phyloP scores from a whole-genome alignment of 2,329 filamentous ascomycete genomes.

The Reticulascus tulasneorum region DNA sequence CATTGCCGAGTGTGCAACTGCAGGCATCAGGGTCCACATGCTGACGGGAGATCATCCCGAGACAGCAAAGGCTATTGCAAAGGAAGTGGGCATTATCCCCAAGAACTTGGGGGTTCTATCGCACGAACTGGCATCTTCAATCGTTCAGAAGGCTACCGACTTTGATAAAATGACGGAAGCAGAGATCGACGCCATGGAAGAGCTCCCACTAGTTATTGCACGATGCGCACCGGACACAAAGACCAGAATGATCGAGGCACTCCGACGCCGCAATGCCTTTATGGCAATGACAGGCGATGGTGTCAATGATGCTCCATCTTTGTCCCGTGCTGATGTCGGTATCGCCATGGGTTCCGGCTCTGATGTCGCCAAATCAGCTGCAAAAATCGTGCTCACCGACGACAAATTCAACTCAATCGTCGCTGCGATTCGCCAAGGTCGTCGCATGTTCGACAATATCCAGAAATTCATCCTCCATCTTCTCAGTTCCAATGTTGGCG shows the following conservation, averaged over 20 bases:
- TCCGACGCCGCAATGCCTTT: constrained; percentile 71
- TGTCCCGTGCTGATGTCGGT: constrained; percentile 77
- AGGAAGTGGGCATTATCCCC: constrained; percentile 74
- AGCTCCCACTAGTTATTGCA: constrained; percentile 76
- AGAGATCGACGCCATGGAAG: constrained; percentile 70
- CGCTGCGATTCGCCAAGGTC: constrained; percentile 75
- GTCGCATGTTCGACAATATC: constrained; percentile 84
- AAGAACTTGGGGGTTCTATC: constrained; percentile 56
- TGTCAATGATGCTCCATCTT: constrained; percentile 80
- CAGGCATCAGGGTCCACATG: constrained; percentile 79
- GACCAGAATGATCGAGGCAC: constrained; percentile 84
- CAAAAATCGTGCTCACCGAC: constrained; percentile 78
- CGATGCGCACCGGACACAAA: constrained; percentile 84
- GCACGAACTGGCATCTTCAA: constrained; percentile 58
- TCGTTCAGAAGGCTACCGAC: constrained; percentile 72
- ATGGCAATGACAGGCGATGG: constrained; percentile 88
- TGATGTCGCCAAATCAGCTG: constrained; percentile 79
- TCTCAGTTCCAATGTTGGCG: constrained; percentile 76
- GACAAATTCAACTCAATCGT: constrained; percentile 88
- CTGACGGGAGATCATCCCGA: constrained; percentile 78
- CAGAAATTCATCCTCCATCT: constrained; percentile 83
- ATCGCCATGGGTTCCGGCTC: constrained; percentile 89
- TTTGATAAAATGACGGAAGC: constrained; percentile 74
- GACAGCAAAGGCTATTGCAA: constrained; percentile 74
- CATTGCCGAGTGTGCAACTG: constrained; percentile 65